These are phyloP conservation scores for Myxozyma sirexii DNA, from an alignment of 805 yeast genomes.

Conservation along the genomic window DNA sequence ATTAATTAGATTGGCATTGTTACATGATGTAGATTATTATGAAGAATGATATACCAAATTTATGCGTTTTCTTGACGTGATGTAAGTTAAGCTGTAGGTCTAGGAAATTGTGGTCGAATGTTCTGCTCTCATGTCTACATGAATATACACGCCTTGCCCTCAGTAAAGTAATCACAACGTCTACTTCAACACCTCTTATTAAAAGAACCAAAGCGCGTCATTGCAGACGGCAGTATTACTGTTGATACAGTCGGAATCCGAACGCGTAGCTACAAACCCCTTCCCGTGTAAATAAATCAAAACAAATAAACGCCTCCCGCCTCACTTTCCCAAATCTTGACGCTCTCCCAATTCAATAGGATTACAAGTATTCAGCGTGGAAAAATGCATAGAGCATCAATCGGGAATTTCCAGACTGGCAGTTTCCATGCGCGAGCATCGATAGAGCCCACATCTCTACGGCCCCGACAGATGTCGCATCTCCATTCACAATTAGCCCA, in stretches of 20 bases:
- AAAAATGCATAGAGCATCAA: slow-evolving; percentile 8
- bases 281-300: background rate
- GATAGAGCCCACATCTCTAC: slow-evolving; percentile 24
- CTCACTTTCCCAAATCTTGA: background rate
- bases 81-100: no score
- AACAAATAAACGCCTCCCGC: background rate
- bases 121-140: no score
- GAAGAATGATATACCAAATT: no score
- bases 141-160: no score
- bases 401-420: background rate
- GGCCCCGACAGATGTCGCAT: slow-evolving; percentile 53
- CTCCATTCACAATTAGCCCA: slow-evolving; percentile 57
- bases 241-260: background rate
- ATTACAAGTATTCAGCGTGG: background rate
- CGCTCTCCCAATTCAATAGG: background rate
- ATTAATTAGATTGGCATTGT: no score
- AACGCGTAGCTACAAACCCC: background rate
- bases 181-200: no score
- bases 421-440: slow-evolving; percentile 18
- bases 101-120: no score
- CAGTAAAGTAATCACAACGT: no score
- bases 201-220: no score
- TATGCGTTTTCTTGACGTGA: no score
- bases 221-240: no score
- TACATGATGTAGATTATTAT: background rate